Base-by-base conservation (phyloP, 2,329 filamentous ascomycete species). In the Fusarium sp. region DNA sequence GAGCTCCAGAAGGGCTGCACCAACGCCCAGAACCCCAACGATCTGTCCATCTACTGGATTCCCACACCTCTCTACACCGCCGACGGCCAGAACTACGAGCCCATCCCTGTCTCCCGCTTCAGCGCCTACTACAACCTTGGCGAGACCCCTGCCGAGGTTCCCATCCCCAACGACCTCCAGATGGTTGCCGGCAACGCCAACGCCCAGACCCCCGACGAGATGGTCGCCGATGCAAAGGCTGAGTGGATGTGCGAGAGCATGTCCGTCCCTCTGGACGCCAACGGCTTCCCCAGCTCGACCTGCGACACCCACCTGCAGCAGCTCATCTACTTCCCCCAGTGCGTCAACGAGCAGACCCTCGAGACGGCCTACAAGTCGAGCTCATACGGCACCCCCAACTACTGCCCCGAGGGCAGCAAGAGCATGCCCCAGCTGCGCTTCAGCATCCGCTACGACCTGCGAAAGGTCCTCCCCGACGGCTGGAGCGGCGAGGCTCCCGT, bases 391-490 rank as follows among this genome's bases (percentile, higher is more conserved):
- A 67, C 65, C 1, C 2, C 25, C 4, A 76, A 77, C 60, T 68
- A 69, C 31, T 81, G 79, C 58, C 79, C 79, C 2, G 56, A 63
- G 10, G 76, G 75, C 55, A 80, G 77, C 73, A 78, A 78, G 65
- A 71, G 73, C 6, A 81, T 81, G 72, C 77, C 79, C 4, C 78
- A 79, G 63, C 75, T 81, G 8, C 76, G 79, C 44, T 80, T 81
- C 71, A 77, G 74, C 38, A 77, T 80, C 56, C 77, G 79, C 36
- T 81, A 80, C 66, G 79, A 81, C 52, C 67, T 79, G 6, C 75
- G 78, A 51, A 76, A 75, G 41, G 70, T 69, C 1, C 64, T 81
- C 4, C 77, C 79, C 4, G 70, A 76, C 38, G 79, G 79, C 17
- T 82, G 79, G 79, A 72, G 57, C 32, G 79, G 79, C 37, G 70